Evolutionary conservation across 768 basidiomycete genomes (phyloP).

Genomic region (Naematelia encephala): DNA sequence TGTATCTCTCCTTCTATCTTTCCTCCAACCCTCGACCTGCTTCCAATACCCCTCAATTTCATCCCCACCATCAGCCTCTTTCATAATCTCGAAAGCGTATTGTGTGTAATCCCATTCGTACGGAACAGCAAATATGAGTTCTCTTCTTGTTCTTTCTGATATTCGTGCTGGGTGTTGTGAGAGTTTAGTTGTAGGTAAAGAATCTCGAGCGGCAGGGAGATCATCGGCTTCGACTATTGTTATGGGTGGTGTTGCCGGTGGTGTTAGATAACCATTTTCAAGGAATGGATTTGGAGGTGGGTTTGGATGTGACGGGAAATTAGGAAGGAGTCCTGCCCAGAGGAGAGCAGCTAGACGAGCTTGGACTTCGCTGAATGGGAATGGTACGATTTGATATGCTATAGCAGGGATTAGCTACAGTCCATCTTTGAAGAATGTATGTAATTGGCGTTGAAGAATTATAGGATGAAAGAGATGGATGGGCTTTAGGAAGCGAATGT

Average conservation of each 20-base stretch:
- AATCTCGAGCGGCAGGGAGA: too few species aligned
- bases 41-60: slow-evolving; percentile 1
- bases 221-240: not conserved
- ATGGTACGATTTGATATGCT: slow-evolving; percentile 59
- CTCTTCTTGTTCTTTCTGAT: not conserved
- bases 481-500: not conserved
- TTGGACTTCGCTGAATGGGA: slow-evolving; percentile 76
- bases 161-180: not conserved
- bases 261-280: slow-evolving; percentile 17
- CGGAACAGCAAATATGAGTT: not conserved
- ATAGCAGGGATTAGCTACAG: not conserved
- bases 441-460: too few species aligned
- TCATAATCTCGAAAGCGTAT: not conserved
- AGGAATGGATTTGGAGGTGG: slow-evolving; percentile 32
- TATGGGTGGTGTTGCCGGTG: not conserved
- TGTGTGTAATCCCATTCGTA: not conserved
- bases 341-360: slow-evolving; percentile 53
- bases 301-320: slow-evolving; percentile 28
- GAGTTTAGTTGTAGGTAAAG: too few species aligned
- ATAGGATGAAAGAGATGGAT: not conserved
- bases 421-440: too few species aligned
- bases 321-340: slow-evolving; percentile 42
- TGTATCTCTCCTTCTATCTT: not conserved
- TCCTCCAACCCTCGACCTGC: not conserved
- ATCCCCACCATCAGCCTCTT: not conserved